Conservation (phyloP, 2,329 filamentous ascomycete species). For the Penicillium sumatraense region DNA sequence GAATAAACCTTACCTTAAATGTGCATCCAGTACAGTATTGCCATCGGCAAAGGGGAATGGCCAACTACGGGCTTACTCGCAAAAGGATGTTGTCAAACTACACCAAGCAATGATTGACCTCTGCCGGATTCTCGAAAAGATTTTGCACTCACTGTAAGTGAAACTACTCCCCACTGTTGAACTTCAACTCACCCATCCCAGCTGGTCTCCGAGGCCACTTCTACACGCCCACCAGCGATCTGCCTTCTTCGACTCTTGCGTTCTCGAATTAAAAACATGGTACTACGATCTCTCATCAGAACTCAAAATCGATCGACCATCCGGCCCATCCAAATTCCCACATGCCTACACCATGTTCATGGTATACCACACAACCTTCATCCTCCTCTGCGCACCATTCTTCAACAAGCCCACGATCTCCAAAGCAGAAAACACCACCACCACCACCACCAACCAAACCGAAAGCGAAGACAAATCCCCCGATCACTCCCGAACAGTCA, state of each 20-base stretch:
- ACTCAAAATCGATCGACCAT: slow-evolving; percentile 32
- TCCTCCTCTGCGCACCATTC: slow-evolving; percentile 39
- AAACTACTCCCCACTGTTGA: too few species aligned
- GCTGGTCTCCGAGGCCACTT: slow-evolving; percentile 37
- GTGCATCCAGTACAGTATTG: slow-evolving; percentile 9
- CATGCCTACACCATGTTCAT: slow-evolving; percentile 40
- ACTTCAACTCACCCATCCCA: slow-evolving; percentile 7
- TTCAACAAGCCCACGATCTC: slow-evolving; percentile 6
- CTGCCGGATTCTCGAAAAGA: slow-evolving; percentile 38
- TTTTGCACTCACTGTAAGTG: slow-evolving; percentile 35
- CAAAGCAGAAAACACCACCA: neutral
- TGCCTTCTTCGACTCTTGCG: slow-evolving; percentile 36
- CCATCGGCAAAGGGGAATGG: slow-evolving; percentile 22
- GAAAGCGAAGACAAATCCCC: neutral
- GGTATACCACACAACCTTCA: slow-evolving; percentile 40
- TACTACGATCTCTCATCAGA: slow-evolving; percentile 39
- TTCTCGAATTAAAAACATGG: slow-evolving; percentile 41
- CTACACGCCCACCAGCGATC: slow-evolving; percentile 22
- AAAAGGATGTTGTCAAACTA: slow-evolving; percentile 22
- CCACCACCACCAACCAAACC: neutral
- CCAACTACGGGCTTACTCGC: slow-evolving; percentile 20
- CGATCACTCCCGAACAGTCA: slow-evolving; percentile 4
- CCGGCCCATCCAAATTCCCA: slow-evolving; percentile 26
- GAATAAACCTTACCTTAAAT: slow-evolving; percentile 28
- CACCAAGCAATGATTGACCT: slow-evolving; percentile 33